Evolutionary conservation across 2,329 filamentous ascomycete genomes (phyloP), one percentile per base, ranked within the genome.

Genomic region (Coniella lustricola): DNA sequence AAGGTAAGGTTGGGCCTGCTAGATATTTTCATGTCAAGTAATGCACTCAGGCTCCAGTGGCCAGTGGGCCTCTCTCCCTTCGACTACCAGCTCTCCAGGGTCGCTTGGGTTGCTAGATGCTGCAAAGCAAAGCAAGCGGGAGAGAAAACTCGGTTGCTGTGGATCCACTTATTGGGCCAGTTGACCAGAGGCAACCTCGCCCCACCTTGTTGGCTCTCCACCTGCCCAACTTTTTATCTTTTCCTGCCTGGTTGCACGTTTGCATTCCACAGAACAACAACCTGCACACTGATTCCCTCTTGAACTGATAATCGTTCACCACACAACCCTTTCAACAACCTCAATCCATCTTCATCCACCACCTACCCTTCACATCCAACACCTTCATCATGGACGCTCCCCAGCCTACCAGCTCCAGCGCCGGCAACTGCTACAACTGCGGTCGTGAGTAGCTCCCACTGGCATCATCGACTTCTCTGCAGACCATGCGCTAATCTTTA

Each of bases 361-460:
- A 29, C 25, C n/a, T n/a, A n/a, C n/a, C n/a, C n/a, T n/a, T n/a
- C n/a, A n/a, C n/a, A n/a, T n/a, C n/a, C n/a, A n/a, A n/a, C n/a
- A 21, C 16, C 31, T 18, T 35, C 44, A 47, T 18, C 31, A 47
- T 47, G 44, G 44, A 47, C 14, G 44, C 29, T 3, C 40, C 40
- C 32, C 44, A 41, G 9, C 7, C 46, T 14, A 49, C 35, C 41
- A 36, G 22, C 33, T 33, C 31, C n/a, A 13, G 9, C 36, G 36
- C 44, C 31, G 38, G 38, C 36, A 32, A n/a, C 48, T 87, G 84
- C 79, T 90, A 88, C 74, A 89, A 88, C 78, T 90, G 85, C 67
- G 83, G 83, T 69, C 79, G 82, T 85, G 76, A 70, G 80, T 73
- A 51, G 49, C 49, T 14, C 22, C 21, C 13, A 10, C 12, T 10